Percentiles rank a stretch among this genome's conserved stretches.
These are phyloP conservation scores for Populus ilicifolia DNA, from an alignment of 345 rosid genomes.

Conservation along the genomic window DNA sequence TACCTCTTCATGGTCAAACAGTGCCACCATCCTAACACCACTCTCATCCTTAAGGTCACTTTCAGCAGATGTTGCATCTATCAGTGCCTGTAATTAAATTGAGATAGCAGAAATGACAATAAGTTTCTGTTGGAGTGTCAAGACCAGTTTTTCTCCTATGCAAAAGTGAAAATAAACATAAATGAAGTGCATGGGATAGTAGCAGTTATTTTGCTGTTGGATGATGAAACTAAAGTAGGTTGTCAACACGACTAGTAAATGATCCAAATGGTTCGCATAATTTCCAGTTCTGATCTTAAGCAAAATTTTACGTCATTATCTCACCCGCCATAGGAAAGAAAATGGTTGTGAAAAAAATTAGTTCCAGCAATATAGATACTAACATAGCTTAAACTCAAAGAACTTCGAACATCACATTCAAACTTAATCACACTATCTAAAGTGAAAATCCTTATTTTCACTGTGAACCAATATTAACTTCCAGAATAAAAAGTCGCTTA, in stretches of 20 bases:
- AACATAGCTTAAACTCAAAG: background rate
- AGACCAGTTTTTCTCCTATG: background rate
- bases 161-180: background rate
- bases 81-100: slow-evolving; percentile 56
- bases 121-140: background rate
- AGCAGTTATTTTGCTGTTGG: background rate
- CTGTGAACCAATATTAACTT: background rate
- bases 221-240: background rate
- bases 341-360: background rate
- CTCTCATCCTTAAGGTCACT: slow-evolving; percentile 67
- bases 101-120: background rate
- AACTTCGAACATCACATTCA: background rate
- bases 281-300: background rate
- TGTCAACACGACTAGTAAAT: background rate
- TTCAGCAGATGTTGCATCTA: slow-evolving; percentile 69
- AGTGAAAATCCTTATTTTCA: background rate
- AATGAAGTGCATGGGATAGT: background rate
- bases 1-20: slow-evolving; percentile 97
- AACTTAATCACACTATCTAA: background rate
- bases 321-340: background rate
- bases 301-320: background rate
- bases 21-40: slow-evolving; percentile 89
- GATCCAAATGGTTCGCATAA: background rate
- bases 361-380: background rate
- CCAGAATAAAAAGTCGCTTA: background rate